Conservation (phyloP, 768 basidiomycete genomes). For the Russula sp. region DNA sequence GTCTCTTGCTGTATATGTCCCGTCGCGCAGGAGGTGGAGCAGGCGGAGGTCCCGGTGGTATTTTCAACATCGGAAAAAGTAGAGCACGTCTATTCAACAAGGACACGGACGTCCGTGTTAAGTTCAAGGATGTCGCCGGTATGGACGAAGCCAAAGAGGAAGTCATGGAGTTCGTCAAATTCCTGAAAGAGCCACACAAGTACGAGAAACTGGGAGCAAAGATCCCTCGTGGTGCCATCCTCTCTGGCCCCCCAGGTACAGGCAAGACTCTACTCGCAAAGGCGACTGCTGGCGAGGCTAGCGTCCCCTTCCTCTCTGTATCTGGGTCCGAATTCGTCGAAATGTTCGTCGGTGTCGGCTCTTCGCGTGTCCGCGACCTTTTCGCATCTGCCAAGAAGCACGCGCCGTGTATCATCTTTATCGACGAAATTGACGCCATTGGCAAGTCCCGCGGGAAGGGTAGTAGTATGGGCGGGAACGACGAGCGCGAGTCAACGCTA, state of each 20-base stretch:
- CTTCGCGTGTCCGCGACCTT: conserved; percentile 93
- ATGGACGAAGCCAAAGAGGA: conserved; percentile 99
- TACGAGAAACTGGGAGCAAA: conserved; percentile 98
- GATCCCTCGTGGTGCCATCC: conserved; percentile 92
- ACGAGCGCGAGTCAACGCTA: conserved; percentile 95
- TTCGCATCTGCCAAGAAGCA: conserved; percentile 98
- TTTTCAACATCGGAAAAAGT: conserved; percentile 97
- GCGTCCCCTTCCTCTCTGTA: conserved; percentile 96
- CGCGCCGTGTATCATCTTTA: conserved; percentile 97
- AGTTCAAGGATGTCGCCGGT: conserved; percentile 96
- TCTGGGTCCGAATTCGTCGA: conserved; percentile 99
- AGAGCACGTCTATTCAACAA: conserved; percentile 94
- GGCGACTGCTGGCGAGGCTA: conserved; percentile 97
- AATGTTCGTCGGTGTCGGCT: conserved; percentile 99
- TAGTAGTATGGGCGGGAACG: conserved; percentile 85
- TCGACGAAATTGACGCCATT: conserved; percentile 99
- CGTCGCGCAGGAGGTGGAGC: conserved; percentile 60
- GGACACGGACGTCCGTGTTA: conserved; percentile 89
- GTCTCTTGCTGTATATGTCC: conserved; percentile 86
- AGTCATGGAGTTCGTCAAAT: conserved; percentile 99
- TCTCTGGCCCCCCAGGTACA: conserved; percentile 95
- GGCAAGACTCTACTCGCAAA: conserved; percentile 98
- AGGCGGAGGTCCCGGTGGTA: conserved; percentile 74
- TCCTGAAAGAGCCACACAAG: conserved; percentile 90
- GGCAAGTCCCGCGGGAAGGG: conserved; percentile 86